These are phyloP conservation scores for Bacterosira constricta DNA, from an alignment of 108 stramenopile species.

Conservation along the genomic window DNA sequence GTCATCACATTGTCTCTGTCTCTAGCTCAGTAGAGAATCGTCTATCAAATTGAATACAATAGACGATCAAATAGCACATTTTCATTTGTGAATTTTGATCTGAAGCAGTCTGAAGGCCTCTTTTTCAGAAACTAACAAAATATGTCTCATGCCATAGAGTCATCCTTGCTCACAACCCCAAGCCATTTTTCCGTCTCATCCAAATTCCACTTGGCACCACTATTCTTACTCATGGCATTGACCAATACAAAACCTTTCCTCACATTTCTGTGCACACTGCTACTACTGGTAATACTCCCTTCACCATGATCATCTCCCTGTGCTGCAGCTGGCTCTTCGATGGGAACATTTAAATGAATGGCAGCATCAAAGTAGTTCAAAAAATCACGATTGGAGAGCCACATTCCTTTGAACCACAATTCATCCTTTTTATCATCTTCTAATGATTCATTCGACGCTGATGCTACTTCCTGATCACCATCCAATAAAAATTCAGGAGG, in stretches of 20 bases:
- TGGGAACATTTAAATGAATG: slow-evolving; percentile 29
- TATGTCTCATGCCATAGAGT: slow-evolving; percentile 22
- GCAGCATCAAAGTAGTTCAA: slow-evolving; percentile 43
- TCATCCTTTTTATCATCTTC: slow-evolving; percentile 47
- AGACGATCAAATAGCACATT: too few species aligned
- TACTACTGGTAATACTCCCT: not conserved
- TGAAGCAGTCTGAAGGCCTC: too few species aligned
- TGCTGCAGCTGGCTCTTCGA: slow-evolving; percentile 29
- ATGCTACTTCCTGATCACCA: slow-evolving; percentile 13
- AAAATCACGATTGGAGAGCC: slow-evolving; percentile 55
- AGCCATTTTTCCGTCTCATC: slow-evolving; percentile 30
- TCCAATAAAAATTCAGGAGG: slow-evolving; percentile 47
- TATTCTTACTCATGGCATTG: slow-evolving; percentile 34
- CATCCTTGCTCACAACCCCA: slow-evolving; percentile 24
- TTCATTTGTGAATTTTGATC: too few species aligned
- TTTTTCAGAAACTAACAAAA: too few species aligned
- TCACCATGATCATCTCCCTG: not conserved
- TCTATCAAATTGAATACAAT: too few species aligned
- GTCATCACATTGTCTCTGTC: too few species aligned
- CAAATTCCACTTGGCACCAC: slow-evolving; percentile 39
- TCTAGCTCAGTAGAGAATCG: too few species aligned
- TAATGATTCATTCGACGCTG: slow-evolving; percentile 6
- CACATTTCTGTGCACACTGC: slow-evolving; percentile 25
- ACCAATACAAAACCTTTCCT: slow-evolving; percentile 39
- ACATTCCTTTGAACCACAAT: slow-evolving; percentile 54